Evolutionary conservation across 2,329 filamentous ascomycete species (phyloP).

Genomic region (Ceratocystis alfenasii): DNA sequence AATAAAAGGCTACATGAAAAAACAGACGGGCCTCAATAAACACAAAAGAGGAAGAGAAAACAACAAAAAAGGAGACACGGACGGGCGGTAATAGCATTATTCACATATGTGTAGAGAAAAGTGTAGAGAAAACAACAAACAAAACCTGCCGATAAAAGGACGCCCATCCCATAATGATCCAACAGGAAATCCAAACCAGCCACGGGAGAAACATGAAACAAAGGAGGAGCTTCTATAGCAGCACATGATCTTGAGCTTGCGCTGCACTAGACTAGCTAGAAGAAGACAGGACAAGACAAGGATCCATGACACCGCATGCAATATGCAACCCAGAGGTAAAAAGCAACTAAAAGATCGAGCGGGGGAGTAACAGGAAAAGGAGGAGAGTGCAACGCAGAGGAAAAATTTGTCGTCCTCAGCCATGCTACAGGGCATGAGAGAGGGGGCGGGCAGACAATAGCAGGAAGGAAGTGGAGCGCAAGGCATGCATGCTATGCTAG

Average conservation of each 20-base stretch:
- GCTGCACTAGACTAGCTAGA: neutral
- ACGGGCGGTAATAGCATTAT: neutral
- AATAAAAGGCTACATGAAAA: neutral
- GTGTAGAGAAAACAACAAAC: neutral
- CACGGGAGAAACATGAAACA: slow-evolving; percentile 2
- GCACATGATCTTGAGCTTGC: neutral
- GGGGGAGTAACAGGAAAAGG: neutral
- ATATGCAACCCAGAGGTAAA: slow-evolving; percentile 6
- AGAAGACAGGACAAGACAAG: neutral
- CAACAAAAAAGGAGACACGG: neutral
- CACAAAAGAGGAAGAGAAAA: neutral
- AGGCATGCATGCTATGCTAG: too few species aligned
- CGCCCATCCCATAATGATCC: neutral
- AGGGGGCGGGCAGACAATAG: neutral
- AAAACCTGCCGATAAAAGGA: too few species aligned
- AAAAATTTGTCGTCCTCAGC: neutral
- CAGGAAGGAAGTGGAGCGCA: too few species aligned
- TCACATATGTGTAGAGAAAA: neutral
- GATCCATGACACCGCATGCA: neutral
- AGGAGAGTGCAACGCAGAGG: neutral
- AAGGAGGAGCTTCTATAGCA: neutral
- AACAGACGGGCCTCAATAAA: neutral
- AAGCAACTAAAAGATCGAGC: neutral
- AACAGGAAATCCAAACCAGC: neutral
- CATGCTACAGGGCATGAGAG: too few species aligned